Evolutionary conservation across 805 yeast species (phyloP).

Genomic region (Lipomyces chichibuensis): DNA sequence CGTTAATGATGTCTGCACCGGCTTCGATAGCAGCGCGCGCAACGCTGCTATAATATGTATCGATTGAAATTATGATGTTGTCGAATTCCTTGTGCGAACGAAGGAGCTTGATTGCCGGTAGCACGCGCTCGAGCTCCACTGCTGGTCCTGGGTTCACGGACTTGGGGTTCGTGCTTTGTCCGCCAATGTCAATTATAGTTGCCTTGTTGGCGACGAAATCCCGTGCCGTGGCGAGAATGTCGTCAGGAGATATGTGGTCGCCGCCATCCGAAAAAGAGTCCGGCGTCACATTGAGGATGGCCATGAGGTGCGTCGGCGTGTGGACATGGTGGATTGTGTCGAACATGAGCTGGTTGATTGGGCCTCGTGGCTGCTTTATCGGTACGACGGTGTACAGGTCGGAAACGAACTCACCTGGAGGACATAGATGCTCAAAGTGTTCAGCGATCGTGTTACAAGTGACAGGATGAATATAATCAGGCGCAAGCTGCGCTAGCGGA

Average conservation of each 20-base stretch:
- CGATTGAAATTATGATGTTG: slow-evolving; percentile 70
- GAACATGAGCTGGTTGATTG: slow-evolving; percentile 45
- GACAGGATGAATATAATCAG: slow-evolving; percentile 77
- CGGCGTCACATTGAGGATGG: slow-evolving; percentile 85
- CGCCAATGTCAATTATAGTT: slow-evolving; percentile 87
- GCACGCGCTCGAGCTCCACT: slow-evolving; percentile 72
- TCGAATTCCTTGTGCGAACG: slow-evolving; percentile 49
- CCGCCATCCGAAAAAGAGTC: slow-evolving; percentile 97
- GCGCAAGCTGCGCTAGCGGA: slow-evolving; percentile 81
- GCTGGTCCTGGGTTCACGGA: slow-evolving; percentile 60
- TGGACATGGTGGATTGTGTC: slow-evolving; percentile 51
- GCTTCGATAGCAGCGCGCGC: slow-evolving; percentile 67
- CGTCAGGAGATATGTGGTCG: slow-evolving; percentile 39
- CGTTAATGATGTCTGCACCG: slow-evolving; percentile 93
- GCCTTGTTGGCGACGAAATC: slow-evolving; percentile 63
- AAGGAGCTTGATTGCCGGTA: slow-evolving; percentile 68
- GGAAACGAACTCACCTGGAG: slow-evolving; percentile 38
- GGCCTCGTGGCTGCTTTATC: slow-evolving; percentile 20
- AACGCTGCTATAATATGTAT: slow-evolving; percentile 78
- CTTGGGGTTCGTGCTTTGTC: slow-evolving; percentile 91
- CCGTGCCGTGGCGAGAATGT: slow-evolving; percentile 53
- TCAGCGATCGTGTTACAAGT: slow-evolving; percentile 78
- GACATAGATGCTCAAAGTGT: slow-evolving; percentile 63
- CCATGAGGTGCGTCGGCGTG: slow-evolving; percentile 74
- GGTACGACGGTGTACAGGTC: slow-evolving; percentile 37